Evolutionary conservation across 2,329 filamentous ascomycete genomes (phyloP).

Genomic region (Claviceps africana): DNA sequence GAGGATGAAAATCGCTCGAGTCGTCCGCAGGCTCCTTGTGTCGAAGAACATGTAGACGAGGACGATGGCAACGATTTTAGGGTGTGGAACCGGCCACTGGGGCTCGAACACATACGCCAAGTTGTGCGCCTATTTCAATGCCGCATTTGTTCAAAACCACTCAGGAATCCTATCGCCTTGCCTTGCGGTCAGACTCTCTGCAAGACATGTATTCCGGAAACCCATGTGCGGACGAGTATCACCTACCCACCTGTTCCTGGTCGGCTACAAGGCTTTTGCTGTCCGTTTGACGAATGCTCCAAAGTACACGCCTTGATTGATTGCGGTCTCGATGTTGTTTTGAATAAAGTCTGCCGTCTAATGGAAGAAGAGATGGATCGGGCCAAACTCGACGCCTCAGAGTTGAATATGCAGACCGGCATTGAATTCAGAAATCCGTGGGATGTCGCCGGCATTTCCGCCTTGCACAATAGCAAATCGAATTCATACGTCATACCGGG

Average conservation of each 20-base stretch:
- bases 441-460: slow-evolving; percentile 26
- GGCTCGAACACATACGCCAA: slow-evolving; percentile 12
- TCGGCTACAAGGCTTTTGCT: slow-evolving; percentile 57
- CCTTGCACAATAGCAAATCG: slow-evolving; percentile 21
- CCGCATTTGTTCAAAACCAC: slow-evolving; percentile 52
- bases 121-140: slow-evolving; percentile 63
- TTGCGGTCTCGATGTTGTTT: slow-evolving; percentile 61
- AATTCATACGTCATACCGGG: slow-evolving; percentile 30
- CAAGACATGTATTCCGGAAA: slow-evolving; percentile 55
- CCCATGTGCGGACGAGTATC: slow-evolving; percentile 52
- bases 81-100: slow-evolving; percentile 2
- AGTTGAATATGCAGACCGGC: slow-evolving; percentile 20
- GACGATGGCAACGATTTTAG: background rate
- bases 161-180: slow-evolving; percentile 56
- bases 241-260: slow-evolving; percentile 60
- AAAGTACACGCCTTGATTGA: slow-evolving; percentile 64
- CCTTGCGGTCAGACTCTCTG: slow-evolving; percentile 75
- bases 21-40: background rate
- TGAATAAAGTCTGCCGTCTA: slow-evolving; percentile 55
- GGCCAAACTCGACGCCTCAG: slow-evolving; percentile 18
- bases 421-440: slow-evolving; percentile 24
- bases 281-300: slow-evolving; percentile 52
- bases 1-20: background rate
- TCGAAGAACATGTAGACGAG: background rate
- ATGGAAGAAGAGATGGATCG: slow-evolving; percentile 39